Base-by-base conservation (phyloP, 2,329 filamentous ascomycete species). In the Camptophora hylomeconis region DNA sequence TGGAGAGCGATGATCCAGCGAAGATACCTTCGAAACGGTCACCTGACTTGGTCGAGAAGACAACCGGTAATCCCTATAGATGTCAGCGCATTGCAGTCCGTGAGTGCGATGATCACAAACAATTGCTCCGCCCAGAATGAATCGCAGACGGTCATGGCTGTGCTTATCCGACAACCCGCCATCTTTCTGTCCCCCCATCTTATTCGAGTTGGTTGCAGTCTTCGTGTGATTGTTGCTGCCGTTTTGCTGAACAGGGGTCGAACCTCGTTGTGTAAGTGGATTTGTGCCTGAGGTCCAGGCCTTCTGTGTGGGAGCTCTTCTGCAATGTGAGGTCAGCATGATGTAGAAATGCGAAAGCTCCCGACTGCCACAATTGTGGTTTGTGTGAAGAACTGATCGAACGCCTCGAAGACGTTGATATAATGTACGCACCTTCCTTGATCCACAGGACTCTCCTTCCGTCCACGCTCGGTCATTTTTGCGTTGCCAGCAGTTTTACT, bases 21-120 rank as follows among this genome's bases (percentile, higher is more conserved):
- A 75, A 69, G 19, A 76, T 64, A 32, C 72, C 73, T 6, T 60
- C 63, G 46, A 66, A 75, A 31, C 63, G 65, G 26, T 75, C 72
- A 42, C 72, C 72, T 43, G 58, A 67, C 44, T 68, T 71, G 10
- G 70, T 59, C 7, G 67, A 71, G 36, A 77, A 52, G 9, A 58
- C 63, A 26, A 65, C 60, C 28, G 57, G 56, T 30, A 67, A 55
- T 23, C 72, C 72, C 72, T 76, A 14, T 13, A 15, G 24, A 11
- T 14, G 28, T 40, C 20, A 40, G 31, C 22, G 19, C 21, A 8
- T 20, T 20, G 20, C 13, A 17, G 14, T 20, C 11, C 12, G 24
- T 10, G n/a, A 7, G 17, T 15, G 17, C 8, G n/a, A 18, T n/a
- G 11, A 19, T 17, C 24, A 56, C 67, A 52, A 59, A 75, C 72